Conservation (phyloP, 306 rosid genomes). For the Ammopiptanthus mongolicus region DNA sequence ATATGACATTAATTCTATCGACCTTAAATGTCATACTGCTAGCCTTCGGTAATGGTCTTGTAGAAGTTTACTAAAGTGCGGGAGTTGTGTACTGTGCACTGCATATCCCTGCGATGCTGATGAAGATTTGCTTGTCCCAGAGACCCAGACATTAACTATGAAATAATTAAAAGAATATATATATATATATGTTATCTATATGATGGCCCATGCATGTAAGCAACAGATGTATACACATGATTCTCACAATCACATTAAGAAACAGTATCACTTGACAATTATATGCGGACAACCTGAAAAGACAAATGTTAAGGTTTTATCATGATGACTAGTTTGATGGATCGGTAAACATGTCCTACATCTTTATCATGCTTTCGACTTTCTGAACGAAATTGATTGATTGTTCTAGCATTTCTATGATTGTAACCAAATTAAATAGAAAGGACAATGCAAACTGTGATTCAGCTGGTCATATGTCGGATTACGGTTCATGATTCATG, state of each 20-base stretch:
- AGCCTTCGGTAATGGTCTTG: neutral
- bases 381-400: constrained; percentile 42
- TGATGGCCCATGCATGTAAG: constrained; percentile 26
- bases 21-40: neutral
- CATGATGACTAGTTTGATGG: constrained; percentile 66
- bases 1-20: neutral
- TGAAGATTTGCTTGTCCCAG: constrained; percentile 37
- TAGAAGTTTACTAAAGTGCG: neutral
- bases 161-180: constrained; percentile 21
- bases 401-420: constrained; percentile 52
- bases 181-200: neutral
- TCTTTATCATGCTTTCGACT: constrained; percentile 44
- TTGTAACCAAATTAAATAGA: constrained; percentile 45
- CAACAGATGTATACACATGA: constrained; percentile 17
- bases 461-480: constrained; percentile 45
- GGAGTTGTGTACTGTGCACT: constrained; percentile 20
- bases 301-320: constrained; percentile 97
- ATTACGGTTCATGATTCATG: constrained; percentile 25
- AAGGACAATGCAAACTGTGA: constrained; percentile 46
- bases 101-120: constrained; percentile 37
- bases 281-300: constrained; percentile 78
- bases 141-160: constrained; percentile 8
- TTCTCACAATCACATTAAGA: constrained; percentile 24
- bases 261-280: constrained; percentile 52
- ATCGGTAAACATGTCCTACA: constrained; percentile 59